These are phyloP conservation scores for Russula sp. DNA, from an alignment of 768 basidiomycete species.

Conservation along the genomic window DNA sequence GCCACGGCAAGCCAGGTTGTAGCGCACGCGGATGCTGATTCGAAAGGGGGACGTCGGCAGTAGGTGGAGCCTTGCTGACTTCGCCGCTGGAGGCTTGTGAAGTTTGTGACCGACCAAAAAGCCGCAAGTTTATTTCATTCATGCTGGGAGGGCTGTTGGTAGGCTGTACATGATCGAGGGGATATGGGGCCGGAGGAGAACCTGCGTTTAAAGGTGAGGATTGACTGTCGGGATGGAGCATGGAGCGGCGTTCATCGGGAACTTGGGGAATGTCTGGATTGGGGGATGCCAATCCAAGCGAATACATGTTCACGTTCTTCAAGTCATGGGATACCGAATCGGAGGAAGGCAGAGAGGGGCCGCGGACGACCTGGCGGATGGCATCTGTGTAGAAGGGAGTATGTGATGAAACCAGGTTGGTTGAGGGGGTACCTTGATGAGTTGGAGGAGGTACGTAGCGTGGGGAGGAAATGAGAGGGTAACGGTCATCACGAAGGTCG, in stretches of 20 bases:
- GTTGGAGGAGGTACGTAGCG: constrained; percentile 11
- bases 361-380: constrained; percentile 10
- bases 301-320: not conserved
- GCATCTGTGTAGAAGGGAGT: constrained; percentile 14
- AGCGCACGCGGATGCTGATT: not conserved
- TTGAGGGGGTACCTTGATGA: not conserved
- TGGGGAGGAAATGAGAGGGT: constrained; percentile 32
- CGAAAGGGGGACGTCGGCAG: not conserved
- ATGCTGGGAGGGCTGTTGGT: not conserved
- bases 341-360: not conserved
- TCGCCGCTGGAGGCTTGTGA: constrained; percentile 20
- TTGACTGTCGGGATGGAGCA: not conserved
- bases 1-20: constrained; percentile 5
- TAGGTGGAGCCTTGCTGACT: not conserved
- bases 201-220: not conserved
- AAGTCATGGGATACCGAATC: not conserved
- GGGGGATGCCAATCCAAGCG: not conserved
- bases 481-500: constrained; percentile 58
- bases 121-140: constrained; percentile 11
- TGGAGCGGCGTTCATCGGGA: constrained; percentile 5
- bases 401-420: not conserved
- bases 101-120: constrained; percentile 10
- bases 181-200: not conserved
- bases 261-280: not conserved
- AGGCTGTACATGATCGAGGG: constrained; percentile 8